Evolutionary conservation across 2,329 filamentous ascomycete genomes (phyloP).

Genomic region (Trichoderma sp.): DNA sequence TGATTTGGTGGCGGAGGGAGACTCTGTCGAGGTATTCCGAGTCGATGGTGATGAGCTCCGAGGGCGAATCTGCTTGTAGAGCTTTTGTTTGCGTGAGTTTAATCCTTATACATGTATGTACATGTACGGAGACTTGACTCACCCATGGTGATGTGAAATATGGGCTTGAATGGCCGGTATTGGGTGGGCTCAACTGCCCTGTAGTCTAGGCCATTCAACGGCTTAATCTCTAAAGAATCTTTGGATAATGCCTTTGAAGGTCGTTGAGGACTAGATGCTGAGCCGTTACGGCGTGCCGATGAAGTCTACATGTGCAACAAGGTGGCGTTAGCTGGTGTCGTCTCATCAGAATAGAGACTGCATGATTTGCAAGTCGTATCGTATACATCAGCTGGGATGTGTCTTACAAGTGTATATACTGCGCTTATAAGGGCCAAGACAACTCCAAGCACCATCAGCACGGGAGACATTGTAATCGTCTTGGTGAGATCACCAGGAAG

Average conservation of each 20-base stretch:
- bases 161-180: slow-evolving; percentile 49
- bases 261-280: no score
- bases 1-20: slow-evolving; percentile 37
- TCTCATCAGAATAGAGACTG: background rate
- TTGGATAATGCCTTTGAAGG: background rate
- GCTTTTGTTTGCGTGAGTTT: slow-evolving; percentile 25
- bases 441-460: background rate
- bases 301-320: background rate
- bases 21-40: slow-evolving; percentile 47
- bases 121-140: slow-evolving; percentile 18
- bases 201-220: slow-evolving; percentile 40
- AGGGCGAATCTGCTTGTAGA: slow-evolving; percentile 41
- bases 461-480: background rate
- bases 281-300: background rate
- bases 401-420: background rate
- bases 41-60: slow-evolving; percentile 53
- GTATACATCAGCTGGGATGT: background rate
- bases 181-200: slow-evolving; percentile 36
- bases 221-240: slow-evolving; percentile 22
- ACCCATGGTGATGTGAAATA: slow-evolving; percentile 57
- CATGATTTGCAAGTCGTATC: background rate
- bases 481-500: background rate
- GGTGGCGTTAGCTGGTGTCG: background rate
- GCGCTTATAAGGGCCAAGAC: background rate
- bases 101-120: background rate